Conservation (phyloP, 2,329 filamentous ascomycete species). For the Cladosporium sp. region DNA sequence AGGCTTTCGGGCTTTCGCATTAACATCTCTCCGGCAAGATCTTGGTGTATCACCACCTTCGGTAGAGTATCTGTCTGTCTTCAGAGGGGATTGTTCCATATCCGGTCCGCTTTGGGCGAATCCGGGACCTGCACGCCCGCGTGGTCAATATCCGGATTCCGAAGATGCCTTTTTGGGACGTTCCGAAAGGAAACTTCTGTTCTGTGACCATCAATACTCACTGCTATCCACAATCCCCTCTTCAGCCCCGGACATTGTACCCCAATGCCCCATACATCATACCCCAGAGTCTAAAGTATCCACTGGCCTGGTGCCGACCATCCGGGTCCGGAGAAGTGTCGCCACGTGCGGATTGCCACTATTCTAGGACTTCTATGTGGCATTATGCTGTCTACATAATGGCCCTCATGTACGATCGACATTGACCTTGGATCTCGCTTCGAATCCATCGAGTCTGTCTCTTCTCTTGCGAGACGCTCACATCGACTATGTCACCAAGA, state of each 20-base stretch:
- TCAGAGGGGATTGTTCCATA: neutral
- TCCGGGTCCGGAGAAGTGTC: neutral
- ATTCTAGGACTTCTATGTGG: neutral
- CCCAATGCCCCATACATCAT: neutral
- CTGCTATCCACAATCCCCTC: constrained; percentile 1
- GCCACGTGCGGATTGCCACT: neutral
- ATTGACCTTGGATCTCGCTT: neutral
- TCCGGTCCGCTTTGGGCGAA: constrained; percentile 2
- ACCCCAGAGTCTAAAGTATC: neutral
- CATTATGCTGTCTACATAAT: neutral
- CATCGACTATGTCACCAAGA: neutral
- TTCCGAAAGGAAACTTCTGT: neutral
- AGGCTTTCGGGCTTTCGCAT: neutral
- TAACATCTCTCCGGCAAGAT: neutral
- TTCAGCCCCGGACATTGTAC: neutral
- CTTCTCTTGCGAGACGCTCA: neutral
- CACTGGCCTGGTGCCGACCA: neutral
- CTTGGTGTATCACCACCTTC: neutral
- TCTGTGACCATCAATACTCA: neutral
- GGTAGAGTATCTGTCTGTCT: too few species aligned
- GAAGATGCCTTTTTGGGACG: neutral
- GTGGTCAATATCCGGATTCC: neutral
- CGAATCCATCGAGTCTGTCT: neutral
- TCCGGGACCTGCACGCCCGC: neutral
- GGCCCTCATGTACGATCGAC: neutral